phyloP scores from a whole-genome alignment of 202 grass and related monocot genomes.

The Eragrostis tef region DNA sequence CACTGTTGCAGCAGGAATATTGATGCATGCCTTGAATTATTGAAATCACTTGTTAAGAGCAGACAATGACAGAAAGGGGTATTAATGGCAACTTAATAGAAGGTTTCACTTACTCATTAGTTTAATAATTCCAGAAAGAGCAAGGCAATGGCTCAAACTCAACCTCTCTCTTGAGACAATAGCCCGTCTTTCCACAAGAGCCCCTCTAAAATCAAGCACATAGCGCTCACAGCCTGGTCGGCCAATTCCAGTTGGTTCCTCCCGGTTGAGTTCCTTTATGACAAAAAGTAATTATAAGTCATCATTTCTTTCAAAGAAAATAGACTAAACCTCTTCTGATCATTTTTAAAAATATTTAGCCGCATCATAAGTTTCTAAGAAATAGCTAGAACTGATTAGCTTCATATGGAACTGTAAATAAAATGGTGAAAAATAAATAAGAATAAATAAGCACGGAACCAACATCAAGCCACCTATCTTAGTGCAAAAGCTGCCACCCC shows the following conservation, averaged over 20 bases:
- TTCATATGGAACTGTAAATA: conserved; percentile 17
- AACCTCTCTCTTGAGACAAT: conserved; percentile 89
- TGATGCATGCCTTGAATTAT: conserved; percentile 24
- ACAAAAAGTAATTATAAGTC: conserved; percentile 28
- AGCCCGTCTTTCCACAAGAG: conserved; percentile 79
- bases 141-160: conserved; percentile 95
- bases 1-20: conserved; percentile 8
- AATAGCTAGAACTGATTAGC: neutral
- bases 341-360: neutral
- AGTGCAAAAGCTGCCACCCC: neutral
- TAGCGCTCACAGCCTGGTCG: conserved; percentile 72
- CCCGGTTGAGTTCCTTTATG: conserved; percentile 75
- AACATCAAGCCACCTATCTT: neutral
- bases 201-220: conserved; percentile 91
- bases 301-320: conserved; percentile 11
- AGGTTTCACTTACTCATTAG: conserved; percentile 68
- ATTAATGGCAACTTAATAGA: conserved; percentile 7
- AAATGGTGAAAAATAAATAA: neutral
- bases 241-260: conserved; percentile 81
- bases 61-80: conserved; percentile 20
- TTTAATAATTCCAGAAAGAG: conserved; percentile 74
- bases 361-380: conserved; percentile 3
- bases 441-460: conserved; percentile 7
- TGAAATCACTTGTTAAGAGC: conserved; percentile 3
- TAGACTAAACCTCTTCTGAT: conserved; percentile 28